Conservation (phyloP, 2,329 filamentous ascomycete species). For the Aschersonia sp. region DNA sequence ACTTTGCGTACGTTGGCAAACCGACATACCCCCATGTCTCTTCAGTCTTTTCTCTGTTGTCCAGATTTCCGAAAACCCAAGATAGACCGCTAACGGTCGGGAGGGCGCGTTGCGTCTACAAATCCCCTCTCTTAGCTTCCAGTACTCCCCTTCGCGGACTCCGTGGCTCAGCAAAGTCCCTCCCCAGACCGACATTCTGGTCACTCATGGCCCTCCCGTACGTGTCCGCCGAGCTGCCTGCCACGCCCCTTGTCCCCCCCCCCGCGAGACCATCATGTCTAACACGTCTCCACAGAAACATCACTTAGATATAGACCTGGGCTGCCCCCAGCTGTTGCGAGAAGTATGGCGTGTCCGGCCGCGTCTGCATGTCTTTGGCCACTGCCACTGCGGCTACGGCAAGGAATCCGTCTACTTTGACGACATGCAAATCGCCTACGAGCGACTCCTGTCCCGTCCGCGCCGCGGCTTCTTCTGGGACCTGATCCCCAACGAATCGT, state of each 20-base stretch:
- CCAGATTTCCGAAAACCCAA: too few species aligned
- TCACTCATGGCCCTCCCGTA: constrained; percentile 69
- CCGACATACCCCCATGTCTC: neutral
- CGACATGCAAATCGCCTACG: constrained; percentile 55
- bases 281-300: constrained; percentile 28
- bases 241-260: neutral
- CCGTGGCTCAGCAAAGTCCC: constrained; percentile 64
- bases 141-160: constrained; percentile 50
- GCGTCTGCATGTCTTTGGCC: constrained; percentile 68
- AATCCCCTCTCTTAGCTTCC: constrained; percentile 36
- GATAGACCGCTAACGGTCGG: too few species aligned
- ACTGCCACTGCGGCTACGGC: constrained; percentile 67
- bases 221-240: constrained; percentile 4
- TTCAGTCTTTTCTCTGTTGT: neutral
- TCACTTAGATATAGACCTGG: constrained; percentile 56
- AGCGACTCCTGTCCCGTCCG: constrained; percentile 39
- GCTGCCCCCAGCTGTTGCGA: constrained; percentile 53
- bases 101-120: neutral
- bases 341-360: constrained; percentile 67
- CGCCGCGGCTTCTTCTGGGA: constrained; percentile 28
- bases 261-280: neutral
- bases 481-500: constrained; percentile 28
- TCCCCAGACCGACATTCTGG: constrained; percentile 56
- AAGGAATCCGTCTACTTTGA: constrained; percentile 61
- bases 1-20: constrained; percentile 39